These are phyloP conservation scores for Venturia nashicola DNA, from an alignment of 2,329 filamentous ascomycete genomes.

Conservation along the genomic window DNA sequence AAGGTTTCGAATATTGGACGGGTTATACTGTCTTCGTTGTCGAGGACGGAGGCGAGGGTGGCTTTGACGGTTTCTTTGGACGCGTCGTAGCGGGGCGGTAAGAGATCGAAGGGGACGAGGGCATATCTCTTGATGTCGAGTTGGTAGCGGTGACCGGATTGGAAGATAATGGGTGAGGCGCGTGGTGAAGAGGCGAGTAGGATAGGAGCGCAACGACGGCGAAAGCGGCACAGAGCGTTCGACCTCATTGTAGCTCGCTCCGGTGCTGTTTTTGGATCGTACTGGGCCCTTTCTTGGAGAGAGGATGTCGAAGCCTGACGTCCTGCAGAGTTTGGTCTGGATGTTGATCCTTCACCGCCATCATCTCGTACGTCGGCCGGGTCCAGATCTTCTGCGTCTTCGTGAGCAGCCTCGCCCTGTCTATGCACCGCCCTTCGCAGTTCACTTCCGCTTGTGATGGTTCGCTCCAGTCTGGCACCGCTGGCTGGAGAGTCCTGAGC, in stretches of 20 bases:
- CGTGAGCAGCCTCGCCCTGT: not conserved
- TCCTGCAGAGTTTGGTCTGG: not conserved
- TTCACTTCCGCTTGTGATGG: not conserved
- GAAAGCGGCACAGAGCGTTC: conserved; percentile 23
- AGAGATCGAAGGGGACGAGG: conserved; percentile 6
- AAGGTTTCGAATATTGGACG: not conserved
- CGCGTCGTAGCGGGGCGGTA: conserved; percentile 9
- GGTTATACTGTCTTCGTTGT: not conserved
- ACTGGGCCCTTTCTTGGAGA: not conserved
- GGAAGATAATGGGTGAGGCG: conserved; percentile 33
- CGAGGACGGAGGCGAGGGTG: not conserved
- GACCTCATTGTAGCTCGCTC: not conserved
- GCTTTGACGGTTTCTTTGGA: not conserved
- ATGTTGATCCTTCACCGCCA: not conserved
- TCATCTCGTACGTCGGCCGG: not conserved
- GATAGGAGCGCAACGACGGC: conserved; percentile 34
- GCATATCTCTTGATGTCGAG: conserved; percentile 21
- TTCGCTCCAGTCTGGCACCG: not conserved
- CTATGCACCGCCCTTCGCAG: not conserved
- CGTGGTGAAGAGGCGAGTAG: conserved; percentile 30
- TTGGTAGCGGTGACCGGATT: conserved; percentile 28
- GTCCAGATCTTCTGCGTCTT: conserved; percentile 4
- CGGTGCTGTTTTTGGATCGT: conserved; percentile 7
- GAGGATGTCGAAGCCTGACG: not conserved
- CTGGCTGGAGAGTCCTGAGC: conserved; percentile 10